Evolutionary conservation across 495 filamentous ascomycete species (phyloP).

Genomic region (Cercophora scortea): DNA sequence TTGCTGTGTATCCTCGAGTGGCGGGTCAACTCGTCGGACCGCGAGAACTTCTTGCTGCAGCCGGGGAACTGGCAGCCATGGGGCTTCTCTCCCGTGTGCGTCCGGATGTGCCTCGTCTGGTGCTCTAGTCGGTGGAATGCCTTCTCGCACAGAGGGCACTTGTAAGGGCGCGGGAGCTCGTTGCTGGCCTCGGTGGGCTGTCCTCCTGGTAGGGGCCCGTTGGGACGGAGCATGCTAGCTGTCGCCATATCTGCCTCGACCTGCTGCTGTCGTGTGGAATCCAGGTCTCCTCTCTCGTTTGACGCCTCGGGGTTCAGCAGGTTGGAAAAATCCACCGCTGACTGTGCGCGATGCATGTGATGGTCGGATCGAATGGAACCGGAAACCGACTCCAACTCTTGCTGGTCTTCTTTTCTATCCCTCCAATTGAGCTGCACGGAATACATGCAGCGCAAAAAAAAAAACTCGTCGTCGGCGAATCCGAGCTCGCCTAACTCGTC

Average conservation of each 20-base stretch:
- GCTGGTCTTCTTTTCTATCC: background rate
- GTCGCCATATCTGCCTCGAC: conserved; percentile 55
- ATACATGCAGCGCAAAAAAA: conserved; percentile 10
- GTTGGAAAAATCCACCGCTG: conserved; percentile 69
- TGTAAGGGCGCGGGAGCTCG: conserved; percentile 93
- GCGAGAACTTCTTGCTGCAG: conserved; percentile 95
- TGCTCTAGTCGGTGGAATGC: conserved; percentile 98
- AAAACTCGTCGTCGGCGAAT: background rate
- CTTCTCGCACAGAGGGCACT: conserved; percentile 97
- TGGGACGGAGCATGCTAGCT: conserved; percentile 61
- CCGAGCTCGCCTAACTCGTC: no score
- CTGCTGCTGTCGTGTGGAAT: conserved; percentile 20
- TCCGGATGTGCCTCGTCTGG: conserved; percentile 94
- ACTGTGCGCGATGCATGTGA: conserved; percentile 69
- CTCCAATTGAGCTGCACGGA: conserved; percentile 16
- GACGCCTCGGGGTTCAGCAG: conserved; percentile 59
- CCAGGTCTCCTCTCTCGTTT: conserved; percentile 12
- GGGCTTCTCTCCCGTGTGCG: conserved; percentile 97
- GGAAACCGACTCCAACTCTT: conserved; percentile 5
- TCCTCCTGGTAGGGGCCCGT: conserved; percentile 55
- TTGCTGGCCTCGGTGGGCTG: conserved; percentile 41
- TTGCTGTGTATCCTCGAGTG: conserved; percentile 99
- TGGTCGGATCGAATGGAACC: conserved; percentile 17
- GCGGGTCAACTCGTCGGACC: conserved; percentile 92
- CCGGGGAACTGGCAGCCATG: conserved; percentile 91